These are phyloP conservation scores for Mollisia scopiformis DNA, from an alignment of 2,329 filamentous ascomycete species.

Conservation along the genomic window DNA sequence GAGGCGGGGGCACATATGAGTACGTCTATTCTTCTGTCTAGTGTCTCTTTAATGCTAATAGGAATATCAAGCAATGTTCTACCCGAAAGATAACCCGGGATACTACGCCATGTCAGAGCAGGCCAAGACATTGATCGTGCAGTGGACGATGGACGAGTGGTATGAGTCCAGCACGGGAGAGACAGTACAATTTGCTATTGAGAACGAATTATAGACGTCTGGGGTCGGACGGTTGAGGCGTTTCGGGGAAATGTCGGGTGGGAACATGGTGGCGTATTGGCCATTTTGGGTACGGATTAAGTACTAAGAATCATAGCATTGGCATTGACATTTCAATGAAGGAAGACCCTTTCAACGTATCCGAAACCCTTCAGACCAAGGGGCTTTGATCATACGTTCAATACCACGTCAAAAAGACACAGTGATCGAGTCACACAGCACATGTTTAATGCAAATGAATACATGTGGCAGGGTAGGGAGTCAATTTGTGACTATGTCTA, in stretches of 20 bases:
- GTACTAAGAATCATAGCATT: too few relatives aligned
- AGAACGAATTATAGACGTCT: conserved; percentile 10
- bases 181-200: conserved; percentile 15
- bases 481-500: not conserved
- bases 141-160: conserved; percentile 69
- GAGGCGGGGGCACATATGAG: conserved; percentile 82
- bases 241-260: too few relatives aligned
- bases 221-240: not conserved
- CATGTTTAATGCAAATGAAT: too few relatives aligned
- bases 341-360: too few relatives aligned
- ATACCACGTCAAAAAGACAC: too few relatives aligned
- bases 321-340: too few relatives aligned
- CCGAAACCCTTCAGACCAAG: too few relatives aligned
- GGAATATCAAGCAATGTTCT: conserved; percentile 66
- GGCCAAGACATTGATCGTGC: conserved; percentile 65
- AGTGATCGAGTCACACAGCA: too few relatives aligned
- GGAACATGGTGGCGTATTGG: too few relatives aligned
- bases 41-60: not conserved
- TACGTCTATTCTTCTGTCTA: conserved; percentile 40
- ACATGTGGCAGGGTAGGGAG: not conserved
- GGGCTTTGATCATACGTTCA: too few relatives aligned
- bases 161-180: conserved; percentile 55
- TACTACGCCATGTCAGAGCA: conserved; percentile 69
- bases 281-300: too few relatives aligned
- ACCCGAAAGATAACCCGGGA: conserved; percentile 70